Evolutionary conservation across 176 grass and related monocot genomes (phyloP), one percentile per base, ranked within the genome.

Genomic region (Canna indica): DNA sequence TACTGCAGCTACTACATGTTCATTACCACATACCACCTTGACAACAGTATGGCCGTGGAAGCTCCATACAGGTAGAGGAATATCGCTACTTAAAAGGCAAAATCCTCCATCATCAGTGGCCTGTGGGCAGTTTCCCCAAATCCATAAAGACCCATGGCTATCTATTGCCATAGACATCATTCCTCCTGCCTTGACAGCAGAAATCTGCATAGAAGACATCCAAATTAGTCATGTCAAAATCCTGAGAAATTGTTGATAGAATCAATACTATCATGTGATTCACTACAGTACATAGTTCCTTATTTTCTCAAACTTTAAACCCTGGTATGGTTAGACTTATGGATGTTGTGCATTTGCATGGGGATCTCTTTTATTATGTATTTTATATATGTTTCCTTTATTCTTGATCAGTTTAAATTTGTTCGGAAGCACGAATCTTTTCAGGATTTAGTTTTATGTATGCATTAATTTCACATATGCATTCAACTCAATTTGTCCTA

Each of bases 111-210:
- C 73, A 59, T 99, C 89, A 68, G 82, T 84, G 64, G 71, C 72
- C 34, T 92, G 82, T 6, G 84, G 94, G 47, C 84, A 93, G 39
- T 90, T 88, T 42, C 94, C 89, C 94, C 89, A 99, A 75, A 93
- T 93, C 94, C 94, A 99, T 32, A 99, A 69, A 76, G 89, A 77
- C 28, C 89, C 94, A 31, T 93, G 82, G 85, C 48, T 85, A 75
- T 99, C 94, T 80, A 99, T 99, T 60, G 89, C 94, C 72, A 99
- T 85, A 59, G 94, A 99, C 89, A 93, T 99, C 94, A 99, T 93
- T 69, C 89, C 94, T 67, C 94, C 94, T 78, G 94, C 94, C 75
- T 81, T 90, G 53, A 93, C 84, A 76, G 89, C 73, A 81, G 77
- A 79, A 60, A 99, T 79, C 94, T 99, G 47, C 35, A 83, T 45